A percentile compares a stretch with the other conserved stretches of the same genome.
Evolutionary conservation across 805 yeast genomes (phyloP).

Genomic region (Metschnikowia koreensis): DNA sequence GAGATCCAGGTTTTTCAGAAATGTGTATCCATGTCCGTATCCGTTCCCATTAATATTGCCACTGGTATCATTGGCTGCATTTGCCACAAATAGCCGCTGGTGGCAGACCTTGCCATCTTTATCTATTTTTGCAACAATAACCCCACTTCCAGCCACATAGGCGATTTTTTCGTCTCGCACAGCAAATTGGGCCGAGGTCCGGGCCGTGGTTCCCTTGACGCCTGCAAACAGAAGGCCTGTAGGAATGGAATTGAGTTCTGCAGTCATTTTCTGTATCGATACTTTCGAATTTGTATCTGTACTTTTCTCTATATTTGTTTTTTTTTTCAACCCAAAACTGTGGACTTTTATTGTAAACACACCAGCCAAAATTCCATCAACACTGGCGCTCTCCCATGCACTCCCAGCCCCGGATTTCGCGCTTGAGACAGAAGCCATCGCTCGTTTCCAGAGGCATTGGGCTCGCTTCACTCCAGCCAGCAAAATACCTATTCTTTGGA

Average conservation of each 20-base stretch:
- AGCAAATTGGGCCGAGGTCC: constrained; percentile 37
- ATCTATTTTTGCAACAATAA: constrained; percentile 44
- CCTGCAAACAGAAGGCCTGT: constrained; percentile 4
- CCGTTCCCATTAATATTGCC: neutral
- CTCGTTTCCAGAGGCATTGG: neutral
- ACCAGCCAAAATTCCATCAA: neutral
- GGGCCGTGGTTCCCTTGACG: constrained; percentile 49
- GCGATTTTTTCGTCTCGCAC: constrained; percentile 44
- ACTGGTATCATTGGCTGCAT: constrained; percentile 13
- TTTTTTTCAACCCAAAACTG: neutral
- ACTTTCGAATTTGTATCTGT: neutral
- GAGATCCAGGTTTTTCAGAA: neutral
- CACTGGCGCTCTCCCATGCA: neutral
- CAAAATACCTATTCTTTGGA: no score
- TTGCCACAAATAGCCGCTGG: constrained; percentile 56
- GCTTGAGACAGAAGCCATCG: neutral
- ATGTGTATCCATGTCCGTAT: neutral
- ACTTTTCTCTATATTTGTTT: neutral
- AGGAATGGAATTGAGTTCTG: neutral
- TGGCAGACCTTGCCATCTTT: constrained; percentile 18
- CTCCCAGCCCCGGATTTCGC: constrained; percentile 10
- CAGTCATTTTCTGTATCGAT: neutral
- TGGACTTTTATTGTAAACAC: constrained; percentile 5
- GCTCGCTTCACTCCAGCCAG: neutral
- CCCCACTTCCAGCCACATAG: constrained; percentile 60